These are phyloP conservation scores for Penicillium crystallinum DNA, from an alignment of 495 filamentous ascomycete species.

Conservation along the genomic window DNA sequence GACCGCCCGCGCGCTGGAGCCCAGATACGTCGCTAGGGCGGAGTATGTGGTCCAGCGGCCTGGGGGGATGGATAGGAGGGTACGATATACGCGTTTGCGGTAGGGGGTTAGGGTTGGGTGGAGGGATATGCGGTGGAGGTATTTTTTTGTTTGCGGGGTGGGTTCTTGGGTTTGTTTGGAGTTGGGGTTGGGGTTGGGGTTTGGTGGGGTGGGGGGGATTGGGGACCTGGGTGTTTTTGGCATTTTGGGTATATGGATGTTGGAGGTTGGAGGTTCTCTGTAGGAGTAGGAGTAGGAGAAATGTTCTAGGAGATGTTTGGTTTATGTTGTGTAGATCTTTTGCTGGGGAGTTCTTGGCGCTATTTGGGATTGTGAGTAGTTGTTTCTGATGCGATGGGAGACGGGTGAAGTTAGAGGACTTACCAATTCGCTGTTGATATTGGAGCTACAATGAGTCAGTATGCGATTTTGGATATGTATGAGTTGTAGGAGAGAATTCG, in stretches of 20 bases:
- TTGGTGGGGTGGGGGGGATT: too few species aligned
- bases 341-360: background rate
- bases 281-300: too few species aligned
- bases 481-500: background rate
- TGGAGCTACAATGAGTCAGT: background rate
- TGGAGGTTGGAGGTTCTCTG: too few species aligned
- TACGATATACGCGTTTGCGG: slow-evolving; percentile 57
- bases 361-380: background rate
- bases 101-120: slow-evolving; percentile 48
- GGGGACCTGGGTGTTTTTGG: too few species aligned
- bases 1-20: slow-evolving; percentile 70
- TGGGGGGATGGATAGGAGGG: slow-evolving; percentile 64
- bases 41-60: slow-evolving; percentile 72
- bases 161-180: background rate
- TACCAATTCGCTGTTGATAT: background rate
- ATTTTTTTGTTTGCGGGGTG: slow-evolving; percentile 17
- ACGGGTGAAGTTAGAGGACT: background rate
- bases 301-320: too few species aligned
- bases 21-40: slow-evolving; percentile 58
- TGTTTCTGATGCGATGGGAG: background rate
- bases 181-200: background rate
- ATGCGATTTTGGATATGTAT: background rate
- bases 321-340: too few species aligned
- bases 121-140: slow-evolving; percentile 25
- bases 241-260: too few species aligned